Conservation (phyloP, 139 green algal species). For the Micractinium sp. region DNA sequence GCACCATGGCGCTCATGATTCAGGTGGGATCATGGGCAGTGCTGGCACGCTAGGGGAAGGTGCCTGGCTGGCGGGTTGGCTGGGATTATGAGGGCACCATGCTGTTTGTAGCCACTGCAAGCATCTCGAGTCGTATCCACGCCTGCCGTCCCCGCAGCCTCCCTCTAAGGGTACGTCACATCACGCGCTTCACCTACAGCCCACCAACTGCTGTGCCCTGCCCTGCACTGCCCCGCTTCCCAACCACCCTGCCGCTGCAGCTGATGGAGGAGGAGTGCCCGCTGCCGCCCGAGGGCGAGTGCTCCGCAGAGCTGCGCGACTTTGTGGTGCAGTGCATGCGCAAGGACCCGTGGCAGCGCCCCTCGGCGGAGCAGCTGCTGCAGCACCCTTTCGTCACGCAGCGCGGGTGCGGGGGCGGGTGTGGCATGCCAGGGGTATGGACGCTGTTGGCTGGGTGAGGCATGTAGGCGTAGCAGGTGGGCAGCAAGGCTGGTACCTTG, state of each 20-base stretch:
- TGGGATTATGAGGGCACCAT: not conserved
- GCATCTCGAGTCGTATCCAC: not conserved
- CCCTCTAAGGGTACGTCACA: not conserved
- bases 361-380: constrained; percentile 73
- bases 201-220: not conserved
- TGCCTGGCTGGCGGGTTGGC: not conserved
- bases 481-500: no score
- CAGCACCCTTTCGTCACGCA: constrained; percentile 71
- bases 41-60: no score
- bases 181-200: not conserved
- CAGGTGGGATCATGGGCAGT: constrained; percentile 50
- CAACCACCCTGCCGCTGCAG: constrained; percentile 20
- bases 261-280: constrained; percentile 72
- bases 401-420: not conserved
- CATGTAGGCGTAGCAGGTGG: not conserved
- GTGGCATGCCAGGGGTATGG: no score
- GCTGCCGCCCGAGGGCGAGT: constrained; percentile 34
- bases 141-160: not conserved
- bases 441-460: no score
- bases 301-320: constrained; percentile 76
- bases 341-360: constrained; percentile 75
- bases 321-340: constrained; percentile 80
- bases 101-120: not conserved
- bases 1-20: constrained; percentile 85
- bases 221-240: constrained; percentile 22